Evolutionary conservation across 768 basidiomycete species (phyloP).

Genomic region (Termitomyces heimii): DNA sequence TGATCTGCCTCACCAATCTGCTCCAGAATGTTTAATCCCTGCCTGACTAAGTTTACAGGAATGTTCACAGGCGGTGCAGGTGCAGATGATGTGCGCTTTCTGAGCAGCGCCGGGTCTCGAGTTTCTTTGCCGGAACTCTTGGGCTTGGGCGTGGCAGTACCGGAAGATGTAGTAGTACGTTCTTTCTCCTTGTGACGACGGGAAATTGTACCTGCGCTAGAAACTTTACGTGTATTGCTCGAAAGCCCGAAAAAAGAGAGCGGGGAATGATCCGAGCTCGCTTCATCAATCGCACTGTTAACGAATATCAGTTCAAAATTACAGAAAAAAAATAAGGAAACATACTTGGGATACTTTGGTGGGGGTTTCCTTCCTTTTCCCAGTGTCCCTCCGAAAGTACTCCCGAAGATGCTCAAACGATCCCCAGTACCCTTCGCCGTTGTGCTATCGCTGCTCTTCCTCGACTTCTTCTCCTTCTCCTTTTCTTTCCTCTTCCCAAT

Average conservation of each 20-base stretch:
- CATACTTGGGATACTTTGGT: conserved; percentile 64
- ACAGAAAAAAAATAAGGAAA: conserved; percentile 12
- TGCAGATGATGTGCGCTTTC: conserved; percentile 50
- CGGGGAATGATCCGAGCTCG: conserved; percentile 19
- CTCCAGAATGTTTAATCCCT: conserved; percentile 72
- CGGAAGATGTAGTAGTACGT: conserved; percentile 18
- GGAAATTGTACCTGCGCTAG: conserved; percentile 19
- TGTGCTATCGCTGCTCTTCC: conserved; percentile 31
- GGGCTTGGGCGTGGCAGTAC: background rate
- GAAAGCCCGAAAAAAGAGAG: conserved; percentile 47
- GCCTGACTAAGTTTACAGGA: conserved; percentile 34
- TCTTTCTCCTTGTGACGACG: conserved; percentile 15
- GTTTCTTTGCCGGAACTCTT: conserved; percentile 17
- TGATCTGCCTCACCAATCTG: conserved; percentile 91
- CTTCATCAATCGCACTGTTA: conserved; percentile 25
- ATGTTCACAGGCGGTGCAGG: conserved; percentile 15
- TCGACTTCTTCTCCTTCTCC: conserved; percentile 18
- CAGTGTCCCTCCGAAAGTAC: conserved; percentile 51
- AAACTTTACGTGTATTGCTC: conserved; percentile 32
- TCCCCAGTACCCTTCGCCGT: conserved; percentile 46
- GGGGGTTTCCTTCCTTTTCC: conserved; percentile 77
- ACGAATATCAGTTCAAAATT: background rate
- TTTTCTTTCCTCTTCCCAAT: conserved; percentile 12
- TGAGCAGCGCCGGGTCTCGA: conserved; percentile 35
- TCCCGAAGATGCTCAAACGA: conserved; percentile 81